phyloP scores from a whole-genome alignment of 2,329 filamentous ascomycete species.

The Beauveria medogensis region DNA sequence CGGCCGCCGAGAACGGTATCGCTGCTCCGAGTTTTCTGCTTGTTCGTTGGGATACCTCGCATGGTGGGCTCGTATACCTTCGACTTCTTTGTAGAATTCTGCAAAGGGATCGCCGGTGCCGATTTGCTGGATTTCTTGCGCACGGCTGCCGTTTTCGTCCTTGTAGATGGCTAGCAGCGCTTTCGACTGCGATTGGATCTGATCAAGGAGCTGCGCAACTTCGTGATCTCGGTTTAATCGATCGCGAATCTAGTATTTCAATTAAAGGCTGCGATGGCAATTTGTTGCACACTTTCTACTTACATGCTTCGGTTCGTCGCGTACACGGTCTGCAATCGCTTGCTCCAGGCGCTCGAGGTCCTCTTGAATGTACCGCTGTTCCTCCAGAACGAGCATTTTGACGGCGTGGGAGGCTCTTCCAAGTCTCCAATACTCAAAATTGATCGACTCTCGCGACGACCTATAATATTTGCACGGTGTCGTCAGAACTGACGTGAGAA shows the following conservation, averaged over 20 bases:
- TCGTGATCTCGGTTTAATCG: constrained; percentile 87
- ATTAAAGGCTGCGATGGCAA: constrained; percentile 18
- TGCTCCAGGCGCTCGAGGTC: constrained; percentile 94
- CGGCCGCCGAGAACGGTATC: constrained; percentile 66
- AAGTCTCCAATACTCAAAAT: neutral
- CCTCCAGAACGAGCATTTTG: constrained; percentile 79
- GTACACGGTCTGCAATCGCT: constrained; percentile 79
- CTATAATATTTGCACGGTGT: neutral
- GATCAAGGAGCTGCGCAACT: constrained; percentile 74
- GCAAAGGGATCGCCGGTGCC: constrained; percentile 81
- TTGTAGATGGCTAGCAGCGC: constrained; percentile 77
- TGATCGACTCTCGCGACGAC: neutral
- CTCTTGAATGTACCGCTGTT: constrained; percentile 90
- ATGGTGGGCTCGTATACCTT: constrained; percentile 79
- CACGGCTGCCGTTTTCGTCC: constrained; percentile 63
- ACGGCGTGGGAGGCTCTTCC: neutral
- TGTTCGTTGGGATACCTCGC: constrained; percentile 87
- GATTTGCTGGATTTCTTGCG: constrained; percentile 75
- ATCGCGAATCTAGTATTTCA: constrained; percentile 63
- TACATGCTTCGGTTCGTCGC: constrained; percentile 83
- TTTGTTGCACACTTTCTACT: constrained; percentile 24
- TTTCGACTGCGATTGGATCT: constrained; percentile 79
- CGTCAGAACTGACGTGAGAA: neutral
- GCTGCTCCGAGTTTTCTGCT: constrained; percentile 87
- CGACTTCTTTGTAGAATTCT: constrained; percentile 81